Evolutionary conservation across 2,329 filamentous ascomycete species (phyloP), one percentile per base, ranked within the genome.

Genomic region (Claviceps sp.): DNA sequence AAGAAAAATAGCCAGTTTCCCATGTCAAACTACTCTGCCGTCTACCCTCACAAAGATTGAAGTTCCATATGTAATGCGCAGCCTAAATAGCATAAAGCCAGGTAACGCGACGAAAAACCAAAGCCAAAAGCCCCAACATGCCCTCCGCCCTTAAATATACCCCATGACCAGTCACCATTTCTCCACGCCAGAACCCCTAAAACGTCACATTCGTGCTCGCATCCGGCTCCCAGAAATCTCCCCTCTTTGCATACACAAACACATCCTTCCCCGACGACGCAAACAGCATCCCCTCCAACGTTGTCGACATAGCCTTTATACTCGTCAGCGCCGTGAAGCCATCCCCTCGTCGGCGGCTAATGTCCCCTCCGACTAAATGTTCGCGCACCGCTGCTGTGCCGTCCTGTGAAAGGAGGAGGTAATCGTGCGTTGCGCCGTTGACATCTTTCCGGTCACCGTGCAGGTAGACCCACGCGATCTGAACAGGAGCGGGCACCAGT

Each of bases 251-350:
- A 41, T 56, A 61, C n/a, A 52, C 42, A 24, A 52, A 51, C 18
- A 60, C 43, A n/a, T 56, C 50, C 20, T 53, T 52, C 9, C 53
- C 53, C 13, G 54, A 51, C 2, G 57, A 54, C 20, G 52, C 57
- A 56, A 58, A 60, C 36, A 60, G 24, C 2, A 57, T 47, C 7
- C 47, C 55, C 13, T 60, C 55, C 7, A 50, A 48, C 22, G 57
- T 58, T 2, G 54, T 49, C 22, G 56, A 52, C 37, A 58, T 37
- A 2, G 52, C 55, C 24, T 44, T 50, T 14, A 58, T 51, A 4
- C 37, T 20, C 42, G 43, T 50, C 22, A 40, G 45, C 2, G 52
- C 52, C 9, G 51, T 34, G 18, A 61, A 52, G 5, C 53, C 55
- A 0, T 26, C 9, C 3, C 58, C 30, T 55, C 8, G 43, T 3